Conservation (phyloP, 257 asterid genomes). For the Solanum rostratum region DNA sequence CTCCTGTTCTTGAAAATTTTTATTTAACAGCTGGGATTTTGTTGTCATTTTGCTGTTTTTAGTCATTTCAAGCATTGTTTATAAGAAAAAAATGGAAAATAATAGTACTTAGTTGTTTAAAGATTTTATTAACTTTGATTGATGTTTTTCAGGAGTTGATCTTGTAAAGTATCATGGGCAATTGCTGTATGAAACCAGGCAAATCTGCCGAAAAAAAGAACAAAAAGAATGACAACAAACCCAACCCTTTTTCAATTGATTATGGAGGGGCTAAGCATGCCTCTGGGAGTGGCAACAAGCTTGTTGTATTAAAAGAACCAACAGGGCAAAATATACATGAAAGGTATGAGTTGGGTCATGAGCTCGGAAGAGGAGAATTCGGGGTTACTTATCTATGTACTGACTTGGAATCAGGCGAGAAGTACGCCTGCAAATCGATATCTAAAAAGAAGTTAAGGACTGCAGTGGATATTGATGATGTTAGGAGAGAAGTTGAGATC, state of each 20-base stretch:
- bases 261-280: constrained; percentile 24
- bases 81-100: neutral
- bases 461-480: constrained; percentile 45
- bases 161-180: constrained; percentile 32
- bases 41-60: neutral
- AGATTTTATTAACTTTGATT: neutral
- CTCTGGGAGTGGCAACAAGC: constrained; percentile 28
- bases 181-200: constrained; percentile 46
- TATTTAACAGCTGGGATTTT: neutral
- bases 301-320: constrained; percentile 40
- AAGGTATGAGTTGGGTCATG: constrained; percentile 43
- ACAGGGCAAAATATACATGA: constrained; percentile 34
- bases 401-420: constrained; percentile 26
- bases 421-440: constrained; percentile 52
- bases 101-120: neutral
- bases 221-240: constrained; percentile 30
- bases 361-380: constrained; percentile 64
- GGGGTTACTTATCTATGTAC: constrained; percentile 57
- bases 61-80: neutral
- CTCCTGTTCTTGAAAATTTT: neutral
- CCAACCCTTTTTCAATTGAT: constrained; percentile 43
- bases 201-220: constrained; percentile 18
- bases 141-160: constrained; percentile 6
- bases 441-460: constrained; percentile 45
- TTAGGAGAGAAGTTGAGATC: constrained; percentile 54